Evolutionary conservation across 2,329 filamentous ascomycete species (phyloP).

Genomic region (Neonectria coccinea): DNA sequence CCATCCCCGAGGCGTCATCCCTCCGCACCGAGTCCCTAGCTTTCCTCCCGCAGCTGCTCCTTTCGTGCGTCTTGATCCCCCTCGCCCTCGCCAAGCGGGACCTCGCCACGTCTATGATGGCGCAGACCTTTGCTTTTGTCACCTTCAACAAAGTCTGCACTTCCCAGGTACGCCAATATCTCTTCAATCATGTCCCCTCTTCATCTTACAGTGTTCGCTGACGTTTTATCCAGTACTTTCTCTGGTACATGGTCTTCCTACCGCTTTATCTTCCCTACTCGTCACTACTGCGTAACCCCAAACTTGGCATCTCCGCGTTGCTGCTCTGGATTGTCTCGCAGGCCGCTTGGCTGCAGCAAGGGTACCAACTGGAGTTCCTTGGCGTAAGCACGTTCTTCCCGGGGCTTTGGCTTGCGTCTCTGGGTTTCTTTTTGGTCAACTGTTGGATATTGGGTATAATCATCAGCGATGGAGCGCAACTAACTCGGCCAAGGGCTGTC

Average conservation of each 20-base stretch:
- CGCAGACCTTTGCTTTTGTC: constrained; percentile 97
- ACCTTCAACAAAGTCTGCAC: constrained; percentile 99
- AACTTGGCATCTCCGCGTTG: constrained; percentile 73
- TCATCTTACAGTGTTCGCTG: constrained; percentile 17
- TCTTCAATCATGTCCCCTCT: background rate
- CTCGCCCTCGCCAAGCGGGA: constrained; percentile 83
- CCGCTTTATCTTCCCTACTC: constrained; percentile 90
- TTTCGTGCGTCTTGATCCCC: constrained; percentile 82
- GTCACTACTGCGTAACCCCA: constrained; percentile 71
- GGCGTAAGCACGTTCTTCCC: constrained; percentile 87
- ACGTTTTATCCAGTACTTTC: constrained; percentile 78
- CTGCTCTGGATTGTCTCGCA: constrained; percentile 82
- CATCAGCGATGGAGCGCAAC: constrained; percentile 69
- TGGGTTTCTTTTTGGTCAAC: constrained; percentile 87
- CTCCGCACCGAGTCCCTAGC: constrained; percentile 79
- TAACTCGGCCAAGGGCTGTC: constrained; percentile 4
- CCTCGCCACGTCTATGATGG: constrained; percentile 86
- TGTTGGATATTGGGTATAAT: constrained; percentile 88
- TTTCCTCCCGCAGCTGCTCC: constrained; percentile 87
- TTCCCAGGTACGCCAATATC: constrained; percentile 76
- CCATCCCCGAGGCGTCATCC: constrained; percentile 58
- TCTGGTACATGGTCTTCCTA: constrained; percentile 96
- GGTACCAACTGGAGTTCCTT: constrained; percentile 81
- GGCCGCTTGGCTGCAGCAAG: constrained; percentile 80
- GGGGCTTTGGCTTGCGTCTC: constrained; percentile 80